Evolutionary conservation across 169 alveolate species (phyloP), one percentile per base, ranked within the genome.

Genomic region (Cardiosporidium cionae): DNA sequence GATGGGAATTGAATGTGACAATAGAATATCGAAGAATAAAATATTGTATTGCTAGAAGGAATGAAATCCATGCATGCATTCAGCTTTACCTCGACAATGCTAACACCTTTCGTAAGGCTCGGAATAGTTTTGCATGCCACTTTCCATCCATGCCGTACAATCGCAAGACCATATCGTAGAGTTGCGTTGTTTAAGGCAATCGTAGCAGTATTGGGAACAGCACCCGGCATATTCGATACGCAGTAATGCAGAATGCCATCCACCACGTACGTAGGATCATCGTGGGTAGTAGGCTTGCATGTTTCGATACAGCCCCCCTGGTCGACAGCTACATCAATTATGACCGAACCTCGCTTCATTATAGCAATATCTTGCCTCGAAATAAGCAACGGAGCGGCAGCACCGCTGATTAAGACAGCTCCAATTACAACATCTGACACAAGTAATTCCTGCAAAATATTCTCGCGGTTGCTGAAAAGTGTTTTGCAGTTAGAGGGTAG

Each of bases 261-360:
- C n/a, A 68, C 77, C 25, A 7, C 36, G 52, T 67, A 76, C 16
- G 65, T 52, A 4, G 82, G 82, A 5, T 37, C 72, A 0, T 31
- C 67, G 34, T 76, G 82, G n/a, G 68, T 16, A 16, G 82, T 76
- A 1, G 44, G 35, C 0, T 64, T 32, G 7, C 76, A 52, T 7
- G 82, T 68, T 27, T 53, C 82, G 66, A 70, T 16, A 37, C 82
- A 76, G 7, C 82, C 82, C 1, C 82, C 82, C 52, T 76, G 76
- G 58, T 76, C 82, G 16, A 76, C 72, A 22, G 82, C 70, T 4
- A 76, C 77, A 22, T 76, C 82, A 3, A 76, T 69, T 1, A 76
- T 7, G 5, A 76, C 77, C 6, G 70, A 3, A 0, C 82, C 82
- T 1, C 28, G 70, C 58, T 68, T 25, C 82, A 76, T 76, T 16